Evolutionary conservation across 257 asterid genomes (phyloP).

Genomic region (Solanum bulbocastanum): DNA sequence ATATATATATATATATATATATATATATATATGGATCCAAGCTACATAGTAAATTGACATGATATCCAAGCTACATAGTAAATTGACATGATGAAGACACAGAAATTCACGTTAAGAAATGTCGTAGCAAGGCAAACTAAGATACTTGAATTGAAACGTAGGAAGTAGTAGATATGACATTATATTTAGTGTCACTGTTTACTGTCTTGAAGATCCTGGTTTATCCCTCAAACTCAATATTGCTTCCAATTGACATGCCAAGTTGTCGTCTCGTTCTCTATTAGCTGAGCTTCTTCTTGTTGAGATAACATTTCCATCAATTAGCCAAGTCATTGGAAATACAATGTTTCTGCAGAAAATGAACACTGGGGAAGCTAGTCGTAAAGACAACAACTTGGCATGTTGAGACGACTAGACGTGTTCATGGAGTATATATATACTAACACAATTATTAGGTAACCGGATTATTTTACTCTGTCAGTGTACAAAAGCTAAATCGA

Average conservation of each 20-base stretch:
- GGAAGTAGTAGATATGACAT: neutral
- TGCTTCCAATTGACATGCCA: neutral
- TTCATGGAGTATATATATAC: neutral
- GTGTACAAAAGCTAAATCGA: neutral
- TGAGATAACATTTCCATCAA: neutral
- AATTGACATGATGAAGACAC: no score
- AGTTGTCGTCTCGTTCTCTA: neutral
- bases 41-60: no score
- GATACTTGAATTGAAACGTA: neutral
- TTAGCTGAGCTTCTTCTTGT: neutral
- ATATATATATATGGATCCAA: no score
- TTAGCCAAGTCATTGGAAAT: conserved; percentile 15
- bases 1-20: no score
- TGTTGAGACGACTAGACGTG: neutral
- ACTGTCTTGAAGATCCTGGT: neutral
- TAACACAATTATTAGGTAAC: neutral
- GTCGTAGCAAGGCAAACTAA: neutral
- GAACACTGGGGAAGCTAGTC: neutral
- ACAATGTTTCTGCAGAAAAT: conserved; percentile 9
- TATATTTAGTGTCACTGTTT: neutral
- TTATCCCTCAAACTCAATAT: neutral
- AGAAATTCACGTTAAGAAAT: no score
- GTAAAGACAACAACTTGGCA: neutral
- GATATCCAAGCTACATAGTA: no score
- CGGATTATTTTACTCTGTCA: neutral